Conservation (phyloP, 176 grass and related monocot species). For the Oryza meridionalis region DNA sequence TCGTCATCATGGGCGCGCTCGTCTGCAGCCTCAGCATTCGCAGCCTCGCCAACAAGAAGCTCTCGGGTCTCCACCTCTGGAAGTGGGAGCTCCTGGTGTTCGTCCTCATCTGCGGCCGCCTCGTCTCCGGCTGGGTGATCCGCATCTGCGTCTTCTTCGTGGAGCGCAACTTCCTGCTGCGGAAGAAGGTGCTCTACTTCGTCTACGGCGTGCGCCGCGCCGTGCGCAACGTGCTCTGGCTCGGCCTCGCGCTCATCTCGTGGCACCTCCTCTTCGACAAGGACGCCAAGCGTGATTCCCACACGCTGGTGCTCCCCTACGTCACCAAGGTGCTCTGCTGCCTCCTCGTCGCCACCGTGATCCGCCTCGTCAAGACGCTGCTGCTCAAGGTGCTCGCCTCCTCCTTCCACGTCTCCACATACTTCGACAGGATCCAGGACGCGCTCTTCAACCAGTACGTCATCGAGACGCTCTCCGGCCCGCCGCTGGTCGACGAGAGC, state of each 20-base stretch:
- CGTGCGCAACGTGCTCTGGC: conserved; percentile 92
- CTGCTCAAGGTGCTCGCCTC: conserved; percentile 93
- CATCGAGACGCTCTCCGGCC: conserved; percentile 90
- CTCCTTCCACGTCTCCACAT: conserved; percentile 96
- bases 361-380: conserved; percentile 85
- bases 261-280: conserved; percentile 85
- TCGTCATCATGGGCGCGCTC: conserved; percentile 74
- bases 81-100: conserved; percentile 88
- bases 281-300: conserved; percentile 38
- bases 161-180: conserved; percentile 84
- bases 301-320: conserved; percentile 64
- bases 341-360: conserved; percentile 73
- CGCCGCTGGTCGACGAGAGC: conserved; percentile 73
- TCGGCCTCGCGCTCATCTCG: conserved; percentile 73
- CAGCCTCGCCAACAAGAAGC: conserved; percentile 41
- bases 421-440: conserved; percentile 97
- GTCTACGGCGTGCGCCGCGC: conserved; percentile 86
- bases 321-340: conserved; percentile 90
- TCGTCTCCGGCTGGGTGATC: conserved; percentile 89
- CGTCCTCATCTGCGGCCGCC: conserved; percentile 89
- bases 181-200: conserved; percentile 96
- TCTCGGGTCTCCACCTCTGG: conserved; percentile 85
- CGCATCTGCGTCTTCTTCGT: conserved; percentile 80
- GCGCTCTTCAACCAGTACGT: conserved; percentile 96
- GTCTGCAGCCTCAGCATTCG: conserved; percentile 66